Conservation (phyloP, 805 yeast genomes). For the Saturnispora quitensis region DNA sequence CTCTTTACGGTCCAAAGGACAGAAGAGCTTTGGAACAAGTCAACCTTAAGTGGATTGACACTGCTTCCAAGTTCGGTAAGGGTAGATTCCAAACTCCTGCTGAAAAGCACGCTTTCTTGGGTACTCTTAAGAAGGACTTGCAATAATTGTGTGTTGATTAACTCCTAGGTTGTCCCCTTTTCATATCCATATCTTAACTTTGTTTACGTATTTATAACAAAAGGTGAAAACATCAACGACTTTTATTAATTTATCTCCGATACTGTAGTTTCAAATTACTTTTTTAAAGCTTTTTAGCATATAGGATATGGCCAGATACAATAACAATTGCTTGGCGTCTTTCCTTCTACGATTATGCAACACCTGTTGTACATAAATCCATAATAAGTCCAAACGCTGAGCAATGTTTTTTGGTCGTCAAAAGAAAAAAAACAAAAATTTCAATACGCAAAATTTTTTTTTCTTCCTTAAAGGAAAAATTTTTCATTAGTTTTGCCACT, state of each 20-base stretch:
- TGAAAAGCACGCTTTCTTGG: conserved; percentile 99
- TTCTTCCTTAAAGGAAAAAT: neutral
- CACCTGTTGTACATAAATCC: neutral
- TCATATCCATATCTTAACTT: neutral
- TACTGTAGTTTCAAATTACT: no score
- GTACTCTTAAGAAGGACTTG: conserved; percentile 98
- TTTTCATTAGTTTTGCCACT: conserved; percentile 1
- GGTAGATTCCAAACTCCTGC: conserved; percentile 99
- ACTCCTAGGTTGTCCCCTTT: neutral
- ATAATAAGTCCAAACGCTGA: neutral
- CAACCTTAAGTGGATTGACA: conserved; percentile 98
- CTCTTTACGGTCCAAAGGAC: conserved; percentile 93
- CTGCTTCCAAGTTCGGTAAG: conserved; percentile 99
- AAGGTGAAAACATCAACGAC: neutral
- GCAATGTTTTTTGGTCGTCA: neutral
- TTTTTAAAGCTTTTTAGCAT: no score
- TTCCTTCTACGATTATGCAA: no score
- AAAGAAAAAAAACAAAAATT: neutral
- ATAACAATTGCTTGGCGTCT: no score
- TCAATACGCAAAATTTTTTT: neutral
- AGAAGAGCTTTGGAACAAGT: conserved; percentile 97
- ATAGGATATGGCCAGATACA: no score
- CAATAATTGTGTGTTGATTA: conserved; percentile 17
- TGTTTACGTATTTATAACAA: neutral
- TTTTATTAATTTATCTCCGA: neutral